Base-by-base conservation (phyloP, 352 stramenopile genomes). In the Pythium vanterpoolii region DNA sequence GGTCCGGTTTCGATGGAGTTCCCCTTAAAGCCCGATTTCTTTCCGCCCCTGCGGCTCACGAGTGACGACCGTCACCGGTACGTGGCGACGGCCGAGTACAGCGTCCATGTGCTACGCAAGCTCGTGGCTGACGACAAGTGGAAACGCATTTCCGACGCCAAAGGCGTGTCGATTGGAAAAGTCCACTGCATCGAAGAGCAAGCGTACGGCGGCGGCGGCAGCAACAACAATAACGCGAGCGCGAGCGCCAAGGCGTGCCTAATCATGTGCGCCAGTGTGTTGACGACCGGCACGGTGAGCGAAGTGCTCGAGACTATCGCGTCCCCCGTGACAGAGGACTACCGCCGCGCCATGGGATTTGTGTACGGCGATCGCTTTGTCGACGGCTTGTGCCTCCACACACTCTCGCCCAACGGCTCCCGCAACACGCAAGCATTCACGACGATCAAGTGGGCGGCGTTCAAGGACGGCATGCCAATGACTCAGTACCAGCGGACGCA, bases 371-470 rank as follows among this genome's bases (percentile, higher is more conserved):
- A 69, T 21, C 68, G 64, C 19, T 92, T 90, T 50, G 18, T 92
- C 4, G 83, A 92, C 46, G 79, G 73, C 7, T 44, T 89, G 2
- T 81, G 69, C 24, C 62, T 92, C 23, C 73, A 87, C 47, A 84
- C 71, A 26, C 70, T 92, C 54, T 45, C 63, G 49, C 66, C 63
- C 31, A 45, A 31, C 6, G 55, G 31, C 2, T 48, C 47, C 7
- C 47, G 44, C 9, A 84, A 74, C 43, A 52, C 69, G 0, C 71
- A 81, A 45, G 64, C 73, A 16, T 83, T 87, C 24, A 87, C 81
- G 48, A 87, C 75, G 13, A 71, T 92, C 62, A 92, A 92, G 61
- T 92, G 83, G 83, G 68, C 72, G 2, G 79, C 80, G n/a, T 88
- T 88, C 55, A 68, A 87, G 46, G 74, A 85, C 33, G 71, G 72